Base-by-base conservation (phyloP, 805 yeast genomes). In the Priceomyces carsonii region DNA sequence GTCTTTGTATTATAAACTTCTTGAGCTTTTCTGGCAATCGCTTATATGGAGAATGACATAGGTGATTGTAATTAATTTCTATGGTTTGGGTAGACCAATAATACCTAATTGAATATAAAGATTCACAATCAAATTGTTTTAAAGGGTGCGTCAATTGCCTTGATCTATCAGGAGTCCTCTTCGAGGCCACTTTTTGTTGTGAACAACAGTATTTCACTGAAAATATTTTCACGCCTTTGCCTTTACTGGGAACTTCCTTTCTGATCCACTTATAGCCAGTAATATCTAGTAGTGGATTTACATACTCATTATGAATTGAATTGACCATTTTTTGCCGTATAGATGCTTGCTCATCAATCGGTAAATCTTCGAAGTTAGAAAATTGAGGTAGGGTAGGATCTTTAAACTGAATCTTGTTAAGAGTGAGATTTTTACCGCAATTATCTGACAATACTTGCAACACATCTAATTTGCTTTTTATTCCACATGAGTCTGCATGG, bases 221-320 rank as follows among this genome's bases (percentile, higher is more conserved):
- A 22, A 48, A 45, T 9, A 48, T 40, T 27, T 45, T 48, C 21
- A 40, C 23, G 3, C 53, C 53, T 20, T 40, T 37, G 5, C 50
- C 53, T 25, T 40, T 43, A 12, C 47, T 33, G 1, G 50, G 47
- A 9, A 45, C 44, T 24, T 45, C 53, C 25, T 44, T 48, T 26
- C 49, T 24, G 12, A 45, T 40, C 53, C 53, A 48, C 28, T 41
- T 42, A 30, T 41, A 45, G 4, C 53, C 53, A 1, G 44, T 42
- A 2, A 36, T 18, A 5, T 39, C 43, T 6, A 45, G 38, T 20
- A 45, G 29, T 1, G 53, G 53, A 33, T 40, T 40, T 10, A 45
- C 53, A 18, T 45, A 48, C 15, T 32, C 36, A 13, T 39, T 30
- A 26, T 48, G 50, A 5, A 45, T 38, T 28, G 41, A 42, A 21